Conservation (phyloP, 2,329 filamentous ascomycete species). For the Sporothrix phasma region DNA sequence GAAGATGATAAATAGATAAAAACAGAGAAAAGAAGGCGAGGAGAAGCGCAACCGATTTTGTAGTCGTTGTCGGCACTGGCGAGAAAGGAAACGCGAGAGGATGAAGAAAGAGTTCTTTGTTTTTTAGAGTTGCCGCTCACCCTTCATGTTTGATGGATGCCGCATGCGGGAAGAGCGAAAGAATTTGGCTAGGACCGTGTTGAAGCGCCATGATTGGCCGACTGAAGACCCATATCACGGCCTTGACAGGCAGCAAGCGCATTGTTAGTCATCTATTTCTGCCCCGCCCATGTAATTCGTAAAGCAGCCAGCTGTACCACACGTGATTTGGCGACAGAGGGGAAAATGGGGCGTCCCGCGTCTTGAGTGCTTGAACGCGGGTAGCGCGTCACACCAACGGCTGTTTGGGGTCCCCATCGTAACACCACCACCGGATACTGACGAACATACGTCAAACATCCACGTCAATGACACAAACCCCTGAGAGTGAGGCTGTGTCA, state of each 20-base stretch:
- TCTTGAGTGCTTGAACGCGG: not conserved
- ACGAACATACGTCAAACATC: not conserved
- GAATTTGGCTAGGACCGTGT: not conserved
- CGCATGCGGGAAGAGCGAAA: conserved; percentile 9
- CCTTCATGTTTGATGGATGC: not conserved
- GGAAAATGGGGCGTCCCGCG: not conserved
- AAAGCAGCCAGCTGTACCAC: not conserved
- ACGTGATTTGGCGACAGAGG: conserved; percentile 19
- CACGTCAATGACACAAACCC: not conserved
- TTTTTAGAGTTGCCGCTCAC: not conserved
- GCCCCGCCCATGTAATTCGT: not conserved
- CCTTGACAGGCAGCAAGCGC: not conserved
- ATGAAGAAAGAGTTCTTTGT: not conserved
- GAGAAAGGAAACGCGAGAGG: not conserved
- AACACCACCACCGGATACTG: not conserved
- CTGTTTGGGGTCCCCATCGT: not conserved
- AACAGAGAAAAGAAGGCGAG: not conserved
- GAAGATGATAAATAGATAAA: not conserved
- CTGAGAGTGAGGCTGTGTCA: not conserved
- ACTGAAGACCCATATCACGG: not conserved
- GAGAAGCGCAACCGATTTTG: not conserved
- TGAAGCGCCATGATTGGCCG: not conserved
- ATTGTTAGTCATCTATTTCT: conserved; percentile 8
- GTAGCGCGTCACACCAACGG: not conserved
- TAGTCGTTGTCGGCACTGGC: not conserved